Evolutionary conservation across 257 asterid species (phyloP), one percentile per base, ranked within the genome.

Genomic region (Nicotiana knightiana): DNA sequence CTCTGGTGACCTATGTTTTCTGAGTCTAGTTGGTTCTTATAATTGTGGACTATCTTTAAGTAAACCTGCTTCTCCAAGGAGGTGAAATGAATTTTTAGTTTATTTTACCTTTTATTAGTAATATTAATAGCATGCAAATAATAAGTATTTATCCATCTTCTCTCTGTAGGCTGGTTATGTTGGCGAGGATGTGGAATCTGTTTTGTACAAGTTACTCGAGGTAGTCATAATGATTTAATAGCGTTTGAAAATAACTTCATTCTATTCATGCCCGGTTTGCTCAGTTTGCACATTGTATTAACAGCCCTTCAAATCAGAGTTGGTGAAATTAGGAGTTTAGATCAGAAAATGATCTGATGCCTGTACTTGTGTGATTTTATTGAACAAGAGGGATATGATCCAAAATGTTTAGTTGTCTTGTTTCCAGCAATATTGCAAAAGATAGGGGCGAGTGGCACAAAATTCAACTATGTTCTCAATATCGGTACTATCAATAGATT

Each of bases 161-260:
- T 78, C 67, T 80, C 81, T 85, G 76, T 94, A 95, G 98, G 98
- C 98, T 76, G 98, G 98, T 81, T 95, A 95, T 89, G 96, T 92
- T 48, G 99, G 99, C 59, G 98, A 95, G 89, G 99, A 95, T 88
- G 99, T 92, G 86, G 99, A 93, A 85, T 95, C 99, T 76, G 83
- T 95, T 81, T 83, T 95, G 81, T 89, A 87, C 90, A 93, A 93
- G 85, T 85, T 95, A 83, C 98, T 95, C 79, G 86, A 26, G 97
- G 98, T 95, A 89, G 82, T 90, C 66, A 79, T 55, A 13, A 21
- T 9, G 9, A 30, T 71, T 12, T 71, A 12, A 46, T 71, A 46
- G 61, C 21, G 18, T 48, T 46, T 71, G 37, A 24, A 43, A 35
- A 11, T 71, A 6, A 33, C 28, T 26, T 24, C 79, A 13, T 48